Base-by-base conservation (phyloP, 2,329 filamentous ascomycete genomes). In the Stemphylium lycopersici region DNA sequence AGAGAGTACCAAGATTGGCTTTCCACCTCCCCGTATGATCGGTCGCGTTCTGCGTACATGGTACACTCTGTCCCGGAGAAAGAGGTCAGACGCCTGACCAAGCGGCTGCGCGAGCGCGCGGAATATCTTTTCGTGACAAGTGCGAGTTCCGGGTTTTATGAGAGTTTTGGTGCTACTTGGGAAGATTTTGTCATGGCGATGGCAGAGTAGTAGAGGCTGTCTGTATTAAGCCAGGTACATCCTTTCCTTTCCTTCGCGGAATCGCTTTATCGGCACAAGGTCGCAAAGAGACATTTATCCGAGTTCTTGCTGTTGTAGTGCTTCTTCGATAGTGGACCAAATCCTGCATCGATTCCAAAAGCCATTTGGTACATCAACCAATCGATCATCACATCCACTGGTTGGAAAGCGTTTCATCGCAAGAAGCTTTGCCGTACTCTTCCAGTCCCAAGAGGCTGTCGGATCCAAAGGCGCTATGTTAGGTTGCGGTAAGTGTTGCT, bases 101-200 rank as follows among this genome's bases (percentile, higher is more conserved):
- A 22, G 16, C 41, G 31, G 8, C 42, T 71, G 36, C 46, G 60
- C 6, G 33, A 58, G 8, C 55, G 43, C 11, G 68, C 65, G 2
- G 49, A 42, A 33, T 70, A 66, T 54, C n/a, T 71, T 2, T 72
- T 71, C 37, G 56, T 70, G 7, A 71, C 68, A n/a, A 64, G 64
- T 36, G 54, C 64, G 22, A 53, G 29, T 2, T 39, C 20, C 2
- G 48, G 57, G 12, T 66, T 62, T 18, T 72, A 72, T 37, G 52
- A 61, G n/a, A 56, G 40, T 8, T 72, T 71, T 48, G 58, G 59
- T 3, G 13, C 16, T 10, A 62, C 56, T 37, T 72, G 69, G 69
- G 13, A 46, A 0, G 16, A 10, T 0, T 72, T 72, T 44, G 52
- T 71, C 13, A 48, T 34, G 4, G 59, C 62, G 6, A 55, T 71